Percentiles rank a stretch among this genome's conserved stretches.
phyloP scores from a whole-genome alignment of 164 flowering plant genomes.

The Sedum album region DNA sequence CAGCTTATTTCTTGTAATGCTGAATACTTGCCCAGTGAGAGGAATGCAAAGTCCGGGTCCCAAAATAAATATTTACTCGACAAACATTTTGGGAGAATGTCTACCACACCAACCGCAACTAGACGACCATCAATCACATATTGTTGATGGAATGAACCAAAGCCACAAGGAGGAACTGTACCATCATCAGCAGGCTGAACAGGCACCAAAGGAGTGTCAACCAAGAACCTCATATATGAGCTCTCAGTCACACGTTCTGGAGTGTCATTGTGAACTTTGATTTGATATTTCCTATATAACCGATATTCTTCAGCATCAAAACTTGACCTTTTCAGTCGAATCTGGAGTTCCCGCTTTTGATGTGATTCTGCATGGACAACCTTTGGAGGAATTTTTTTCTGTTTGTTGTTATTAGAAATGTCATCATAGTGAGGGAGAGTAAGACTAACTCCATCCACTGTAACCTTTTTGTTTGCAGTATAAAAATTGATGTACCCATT shows the following conservation, averaged over 20 bases:
- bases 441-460: constrained; percentile 15
- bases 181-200: constrained; percentile 56
- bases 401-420: constrained; percentile 16
- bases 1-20: constrained; percentile 84
- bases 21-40: constrained; percentile 85
- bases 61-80: constrained; percentile 95
- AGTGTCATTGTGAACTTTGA: constrained; percentile 68
- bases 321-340: constrained; percentile 62
- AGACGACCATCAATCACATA: constrained; percentile 78
- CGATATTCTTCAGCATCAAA: constrained; percentile 86
- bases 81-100: constrained; percentile 86
- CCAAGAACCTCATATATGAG: constrained; percentile 69
- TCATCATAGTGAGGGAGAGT: constrained; percentile 12
- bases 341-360: constrained; percentile 54
- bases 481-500: constrained; percentile 84
- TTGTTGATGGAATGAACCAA: constrained; percentile 98
- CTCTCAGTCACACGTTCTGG: constrained; percentile 54
- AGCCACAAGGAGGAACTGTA: constrained; percentile 76
- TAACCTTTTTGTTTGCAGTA: constrained; percentile 20
- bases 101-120: constrained; percentile 95
- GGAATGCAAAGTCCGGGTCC: constrained; percentile 86
- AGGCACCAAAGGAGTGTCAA: constrained; percentile 67
- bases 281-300: constrained; percentile 71
- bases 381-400: constrained; percentile 19
- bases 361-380: constrained; percentile 18